Conservation (phyloP, 768 basidiomycete species). For the Rhodosporidiobolus odoratus region DNA sequence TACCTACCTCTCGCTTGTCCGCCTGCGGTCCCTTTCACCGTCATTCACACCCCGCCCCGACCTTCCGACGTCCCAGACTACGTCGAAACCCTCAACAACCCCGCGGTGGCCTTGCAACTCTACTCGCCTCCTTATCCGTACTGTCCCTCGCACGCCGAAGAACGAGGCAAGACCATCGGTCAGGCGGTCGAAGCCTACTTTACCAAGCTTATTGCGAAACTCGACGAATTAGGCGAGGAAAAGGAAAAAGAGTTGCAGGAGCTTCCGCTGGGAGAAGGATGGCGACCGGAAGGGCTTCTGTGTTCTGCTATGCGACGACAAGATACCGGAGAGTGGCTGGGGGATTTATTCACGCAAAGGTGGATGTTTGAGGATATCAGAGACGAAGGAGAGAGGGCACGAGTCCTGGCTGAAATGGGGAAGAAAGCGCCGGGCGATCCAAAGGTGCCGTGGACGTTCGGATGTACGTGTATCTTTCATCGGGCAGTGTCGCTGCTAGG, state of each 20-base stretch:
- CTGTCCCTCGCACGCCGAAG: not conserved
- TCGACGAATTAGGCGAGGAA: not conserved
- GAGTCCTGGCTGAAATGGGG: slow-evolving; percentile 1
- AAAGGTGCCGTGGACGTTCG: slow-evolving; percentile 3
- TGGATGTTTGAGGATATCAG: slow-evolving; percentile 23
- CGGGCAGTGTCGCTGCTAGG: too few relatives aligned
- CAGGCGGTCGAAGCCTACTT: not conserved
- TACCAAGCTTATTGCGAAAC: not conserved
- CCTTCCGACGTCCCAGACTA: not conserved
- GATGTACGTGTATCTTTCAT: too few relatives aligned
- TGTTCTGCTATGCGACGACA: too few relatives aligned
- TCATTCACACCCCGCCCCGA: slow-evolving; percentile 16
- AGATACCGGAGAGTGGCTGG: slow-evolving; percentile 22
- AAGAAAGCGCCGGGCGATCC: not conserved
- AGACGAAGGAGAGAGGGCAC: slow-evolving; percentile 13
- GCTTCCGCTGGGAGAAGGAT: not conserved
- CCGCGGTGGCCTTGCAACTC: not conserved
- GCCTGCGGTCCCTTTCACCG: not conserved
- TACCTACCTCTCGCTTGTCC: slow-evolving; percentile 9
- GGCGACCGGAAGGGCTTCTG: not conserved
- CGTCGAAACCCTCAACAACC: slow-evolving; percentile 1
- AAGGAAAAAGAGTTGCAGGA: not conserved
- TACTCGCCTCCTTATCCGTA: slow-evolving; percentile 31
- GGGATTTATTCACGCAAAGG: not conserved
- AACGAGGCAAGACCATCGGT: not conserved